Evolutionary conservation across 371 early-diverging fungal species (phyloP).

Genomic region (Apophysomyces ossiformis): DNA sequence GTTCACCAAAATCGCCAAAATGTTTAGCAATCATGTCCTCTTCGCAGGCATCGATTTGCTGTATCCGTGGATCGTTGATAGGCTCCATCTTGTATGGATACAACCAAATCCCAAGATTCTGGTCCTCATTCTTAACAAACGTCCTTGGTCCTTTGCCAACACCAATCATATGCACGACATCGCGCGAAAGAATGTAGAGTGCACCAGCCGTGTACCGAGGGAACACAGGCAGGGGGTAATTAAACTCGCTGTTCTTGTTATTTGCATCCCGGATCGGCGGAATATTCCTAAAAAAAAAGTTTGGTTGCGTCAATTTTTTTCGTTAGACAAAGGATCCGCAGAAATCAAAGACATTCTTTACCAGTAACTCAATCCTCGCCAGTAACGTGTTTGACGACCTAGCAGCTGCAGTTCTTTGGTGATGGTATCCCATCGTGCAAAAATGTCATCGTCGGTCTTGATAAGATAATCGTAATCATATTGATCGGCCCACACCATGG

Average conservation of each 20-base stretch:
- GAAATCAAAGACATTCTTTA: slow-evolving; percentile 21
- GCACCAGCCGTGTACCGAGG: slow-evolving; percentile 67
- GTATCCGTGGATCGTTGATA: slow-evolving; percentile 61
- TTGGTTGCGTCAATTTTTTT: neutral
- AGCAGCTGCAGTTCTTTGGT: slow-evolving; percentile 53
- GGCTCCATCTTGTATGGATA: slow-evolving; percentile 63
- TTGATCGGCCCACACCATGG: slow-evolving; percentile 59
- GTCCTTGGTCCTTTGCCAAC: slow-evolving; percentile 56
- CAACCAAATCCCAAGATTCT: slow-evolving; percentile 65
- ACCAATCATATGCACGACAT: slow-evolving; percentile 59
- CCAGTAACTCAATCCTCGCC: slow-evolving; percentile 68
- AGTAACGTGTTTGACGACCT: slow-evolving; percentile 59
- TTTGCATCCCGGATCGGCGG: slow-evolving; percentile 45
- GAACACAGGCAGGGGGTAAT: slow-evolving; percentile 53
- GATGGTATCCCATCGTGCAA: slow-evolving; percentile 68
- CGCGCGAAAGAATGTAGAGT: slow-evolving; percentile 59
- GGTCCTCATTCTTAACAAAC: slow-evolving; percentile 62
- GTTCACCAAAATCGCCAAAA: slow-evolving; percentile 60
- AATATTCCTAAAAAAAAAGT: slow-evolving; percentile 50
- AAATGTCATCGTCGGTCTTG: slow-evolving; percentile 72
- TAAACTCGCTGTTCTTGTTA: slow-evolving; percentile 52
- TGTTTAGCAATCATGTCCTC: slow-evolving; percentile 68
- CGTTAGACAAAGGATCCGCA: too few species aligned
- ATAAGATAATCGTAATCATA: slow-evolving; percentile 64
- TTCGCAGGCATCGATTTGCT: slow-evolving; percentile 67